A percentile compares a stretch with the other conserved stretches of the same genome.
phyloP scores from a whole-genome alignment of 2,329 filamentous ascomycete genomes.

The Epichloe hybrida region DNA sequence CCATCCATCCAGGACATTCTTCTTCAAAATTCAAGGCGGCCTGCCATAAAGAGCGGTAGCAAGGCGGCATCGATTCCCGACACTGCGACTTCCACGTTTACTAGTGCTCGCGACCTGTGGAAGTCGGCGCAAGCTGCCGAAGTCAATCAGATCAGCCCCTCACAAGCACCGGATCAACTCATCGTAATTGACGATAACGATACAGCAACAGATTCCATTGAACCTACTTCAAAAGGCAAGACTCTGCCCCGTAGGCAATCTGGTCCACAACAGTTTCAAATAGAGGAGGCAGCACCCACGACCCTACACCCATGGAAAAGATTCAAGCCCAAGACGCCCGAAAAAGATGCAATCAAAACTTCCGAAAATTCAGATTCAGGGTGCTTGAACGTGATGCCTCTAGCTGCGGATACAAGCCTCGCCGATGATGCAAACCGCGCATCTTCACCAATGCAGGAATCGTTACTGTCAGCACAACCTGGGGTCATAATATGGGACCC shows the following conservation, averaged over 20 bases:
- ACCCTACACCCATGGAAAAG: conserved; percentile 25
- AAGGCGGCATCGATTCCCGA: conserved; percentile 23
- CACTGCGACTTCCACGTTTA: conserved; percentile 24
- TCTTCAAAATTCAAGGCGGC: conserved; percentile 19
- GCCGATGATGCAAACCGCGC: neutral
- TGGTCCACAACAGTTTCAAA: neutral
- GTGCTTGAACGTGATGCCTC: neutral
- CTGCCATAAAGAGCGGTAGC: conserved; percentile 23
- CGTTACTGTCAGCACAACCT: neutral
- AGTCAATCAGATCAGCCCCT: conserved; percentile 1
- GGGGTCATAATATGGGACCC: neutral
- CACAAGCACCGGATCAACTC: neutral
- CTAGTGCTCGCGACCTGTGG: conserved; percentile 27
- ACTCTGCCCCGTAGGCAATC: neutral
- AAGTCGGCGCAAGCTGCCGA: conserved; percentile 16
- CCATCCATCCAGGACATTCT: conserved; percentile 38
- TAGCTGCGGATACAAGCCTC: neutral
- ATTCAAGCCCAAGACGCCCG: conserved; percentile 13
- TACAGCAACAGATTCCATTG: conserved; percentile 1
- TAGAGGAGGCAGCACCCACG: neutral
- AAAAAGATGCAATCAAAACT: neutral
- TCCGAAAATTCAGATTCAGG: neutral
- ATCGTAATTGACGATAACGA: conserved; percentile 2
- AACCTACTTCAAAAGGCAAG: neutral
- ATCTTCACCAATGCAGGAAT: neutral